Evolutionary conservation across 129 eudicot species (phyloP), one percentile per base, ranked within the genome.

Genomic region (Erigeron canadensis): DNA sequence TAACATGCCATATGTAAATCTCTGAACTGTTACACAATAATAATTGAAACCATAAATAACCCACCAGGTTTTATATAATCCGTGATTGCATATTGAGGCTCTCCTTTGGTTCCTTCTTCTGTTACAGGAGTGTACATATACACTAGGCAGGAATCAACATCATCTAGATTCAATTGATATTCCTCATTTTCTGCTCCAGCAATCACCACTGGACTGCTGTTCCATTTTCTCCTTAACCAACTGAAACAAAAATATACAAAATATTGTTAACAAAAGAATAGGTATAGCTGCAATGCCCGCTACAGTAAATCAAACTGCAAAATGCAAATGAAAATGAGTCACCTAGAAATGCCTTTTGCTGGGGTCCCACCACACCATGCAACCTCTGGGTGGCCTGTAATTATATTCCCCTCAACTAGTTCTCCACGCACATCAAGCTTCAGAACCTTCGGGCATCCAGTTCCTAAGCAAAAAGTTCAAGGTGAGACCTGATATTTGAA

Each of bases 361-460:
- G 96, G 96, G 77, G 96, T 86, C 46, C 96, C 97, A 17, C 99
- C 99, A 74, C 99, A 95, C 99, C 99, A 95, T 73, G 99, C 99
- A 81, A 95, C 80, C 81, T 90, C 95, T 16, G 88, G 85, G 82
- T 74, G 67, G 19, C 99, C 99, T 78, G 76, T 90, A 57, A 90
- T 79, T 54, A 73, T 74, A 70, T 84, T 90, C 63, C 99, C 99
- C 69, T 95, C 97, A 58, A 95, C 87, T 71, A 95, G 80, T 55
- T 90, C 99, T 72, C 99, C 99, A 70, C 66, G 84, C 22, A 95
- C 89, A 60, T 86, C 88, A 82, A 95, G 91, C 85, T 90, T 90
- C 74, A 95, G 84, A 68, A 95, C 96, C 85, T 95, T 95, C 19
- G 99, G 99, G 61, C 77, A 83, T 63, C 96, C 80, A 53, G 99